These are phyloP conservation scores for Vaccinium macrocarpon DNA, from an alignment of 148 eudicot genomes.

Conservation along the genomic window DNA sequence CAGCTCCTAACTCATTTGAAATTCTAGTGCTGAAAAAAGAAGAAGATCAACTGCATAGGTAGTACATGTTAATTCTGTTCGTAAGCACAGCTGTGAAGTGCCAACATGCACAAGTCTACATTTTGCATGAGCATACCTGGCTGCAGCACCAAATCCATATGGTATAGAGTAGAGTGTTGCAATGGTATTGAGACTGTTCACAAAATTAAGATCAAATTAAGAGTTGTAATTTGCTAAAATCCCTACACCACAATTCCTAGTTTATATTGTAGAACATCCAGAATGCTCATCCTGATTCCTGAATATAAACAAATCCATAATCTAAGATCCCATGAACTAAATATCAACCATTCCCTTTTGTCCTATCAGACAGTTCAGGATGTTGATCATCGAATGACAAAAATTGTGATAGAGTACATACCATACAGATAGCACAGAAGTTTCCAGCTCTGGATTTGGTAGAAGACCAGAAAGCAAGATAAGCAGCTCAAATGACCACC, in stretches of 20 bases:
- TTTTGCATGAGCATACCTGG: slow-evolving; percentile 41
- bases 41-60: background rate
- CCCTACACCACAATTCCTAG: background rate
- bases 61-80: background rate
- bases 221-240: background rate
- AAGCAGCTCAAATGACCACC: slow-evolving; percentile 90
- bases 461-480: slow-evolving; percentile 76
- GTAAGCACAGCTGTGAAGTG: background rate
- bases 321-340: background rate
- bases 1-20: slow-evolving; percentile 87
- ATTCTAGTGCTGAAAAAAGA: slow-evolving; percentile 61
- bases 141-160: slow-evolving; percentile 74
- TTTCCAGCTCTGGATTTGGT: slow-evolving; percentile 78
- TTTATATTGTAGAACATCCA: background rate
- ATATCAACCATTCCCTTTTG: background rate
- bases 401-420: slow-evolving; percentile 20
- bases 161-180: slow-evolving; percentile 75
- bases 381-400: background rate
- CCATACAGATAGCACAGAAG: slow-evolving; percentile 78
- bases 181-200: slow-evolving; percentile 54
- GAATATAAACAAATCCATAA: background rate
- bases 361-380: background rate
- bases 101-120: background rate
- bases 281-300: background rate
- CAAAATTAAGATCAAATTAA: background rate